Evolutionary conservation across 1,139 yeast genomes (phyloP), one percentile per base, ranked within the genome.

Genomic region (Candida dubliniensis): DNA sequence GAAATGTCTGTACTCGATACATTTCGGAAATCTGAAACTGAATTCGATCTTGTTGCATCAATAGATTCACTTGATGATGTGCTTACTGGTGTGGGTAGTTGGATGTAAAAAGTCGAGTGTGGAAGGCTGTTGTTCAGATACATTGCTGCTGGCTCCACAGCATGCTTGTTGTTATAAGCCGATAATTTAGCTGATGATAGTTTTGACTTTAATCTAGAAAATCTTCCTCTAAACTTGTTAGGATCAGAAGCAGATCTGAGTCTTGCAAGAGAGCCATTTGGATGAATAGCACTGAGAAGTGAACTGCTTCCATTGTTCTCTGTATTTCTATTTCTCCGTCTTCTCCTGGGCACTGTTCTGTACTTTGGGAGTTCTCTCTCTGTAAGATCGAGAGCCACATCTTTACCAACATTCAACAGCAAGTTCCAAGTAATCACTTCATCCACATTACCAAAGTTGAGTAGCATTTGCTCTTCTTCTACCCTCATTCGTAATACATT

Each of bases 301-400:
- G 36, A 32, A 8, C n/a, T 8, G 30, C 36, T 32, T 3, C 34
- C 25, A 24, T 38, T 36, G 11, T 42, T 44, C 29, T 49, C 47
- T 34, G 55, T 32, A 25, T 25, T 23, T 12, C 30, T 35, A 44
- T 58, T 53, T 47, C 64, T 56, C 44, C 79, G 56, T 58, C 90
- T 70, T 54, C 91, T 70, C 53, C 91, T 67, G 3, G 95, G 95
- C 8, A 86, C 89, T 0, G 88, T 82, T 57, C 90, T 70, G 59
- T 84, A 85, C 26, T 71, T 70, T 2, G 95, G 93, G 59, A 80
- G 59, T 40, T 79, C 82, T 40, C 95, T 67, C 24, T 75, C 68
- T 31, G 67, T 70, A 26, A 86, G 53, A 59, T 86, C 93, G 36
- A 84, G 63, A 3, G 89, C 67, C 25, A 85, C 77, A 53, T 82